Conservation (phyloP, 176 grass and related monocot genomes). For the Juncus effusus region DNA sequence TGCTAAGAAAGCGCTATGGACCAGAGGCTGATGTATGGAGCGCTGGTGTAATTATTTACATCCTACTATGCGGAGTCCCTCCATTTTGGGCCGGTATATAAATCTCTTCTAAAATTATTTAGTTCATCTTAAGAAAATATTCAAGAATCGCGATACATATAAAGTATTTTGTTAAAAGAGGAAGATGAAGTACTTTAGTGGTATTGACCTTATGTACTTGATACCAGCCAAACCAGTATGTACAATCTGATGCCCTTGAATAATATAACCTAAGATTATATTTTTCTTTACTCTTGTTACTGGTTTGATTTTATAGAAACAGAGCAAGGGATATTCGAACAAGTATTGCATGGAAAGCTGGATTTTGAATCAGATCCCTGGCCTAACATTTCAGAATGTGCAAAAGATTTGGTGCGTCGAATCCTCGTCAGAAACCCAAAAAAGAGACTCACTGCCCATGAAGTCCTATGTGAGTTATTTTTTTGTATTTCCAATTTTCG, state of each 20-base stretch:
- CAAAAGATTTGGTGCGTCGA: constrained; percentile 24
- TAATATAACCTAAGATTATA: too few species aligned
- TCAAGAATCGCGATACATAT: too few species aligned
- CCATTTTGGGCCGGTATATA: constrained; percentile 28
- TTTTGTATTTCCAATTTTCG: not conserved
- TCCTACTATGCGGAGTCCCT: constrained; percentile 26
- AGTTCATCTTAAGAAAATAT: too few species aligned
- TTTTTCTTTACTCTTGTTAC: not conserved
- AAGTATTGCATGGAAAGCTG: constrained; percentile 29
- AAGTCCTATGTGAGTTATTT: constrained; percentile 29
- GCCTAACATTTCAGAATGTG: constrained; percentile 33
- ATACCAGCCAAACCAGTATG: too few species aligned
- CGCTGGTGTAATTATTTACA: constrained; percentile 27
- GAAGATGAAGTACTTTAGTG: too few species aligned
- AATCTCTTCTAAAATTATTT: not conserved
- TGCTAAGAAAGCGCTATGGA: constrained; percentile 29
- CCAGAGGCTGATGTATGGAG: constrained; percentile 28
- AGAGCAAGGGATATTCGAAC: constrained; percentile 35
- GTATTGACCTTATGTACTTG: too few species aligned
- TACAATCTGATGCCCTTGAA: too few species aligned
- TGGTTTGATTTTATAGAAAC: constrained; percentile 16
- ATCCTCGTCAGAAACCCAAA: constrained; percentile 35
- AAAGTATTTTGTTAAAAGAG: too few species aligned
- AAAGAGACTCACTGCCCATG: constrained; percentile 36
- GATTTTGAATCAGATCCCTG: constrained; percentile 30